These are phyloP conservation scores for Sphagnum contortum DNA, from an alignment of 225 moss, liverwort and hornwort genomes.

Conservation along the genomic window DNA sequence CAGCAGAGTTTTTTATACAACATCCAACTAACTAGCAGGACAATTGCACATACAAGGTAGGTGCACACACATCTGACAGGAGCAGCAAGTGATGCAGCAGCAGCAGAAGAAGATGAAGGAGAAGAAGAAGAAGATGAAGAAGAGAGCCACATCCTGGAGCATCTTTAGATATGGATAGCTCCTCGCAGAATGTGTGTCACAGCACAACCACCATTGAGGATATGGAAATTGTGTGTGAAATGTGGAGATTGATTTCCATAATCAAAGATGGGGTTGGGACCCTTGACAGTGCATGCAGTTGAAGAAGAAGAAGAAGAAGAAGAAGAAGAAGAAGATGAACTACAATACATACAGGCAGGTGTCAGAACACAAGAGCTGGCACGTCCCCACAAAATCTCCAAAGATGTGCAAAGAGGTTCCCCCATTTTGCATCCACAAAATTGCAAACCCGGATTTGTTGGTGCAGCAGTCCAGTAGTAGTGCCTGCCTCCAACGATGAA, in stretches of 20 bases:
- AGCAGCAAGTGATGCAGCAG: neutral
- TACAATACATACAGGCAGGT: constrained; percentile 7
- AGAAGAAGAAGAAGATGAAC: no score
- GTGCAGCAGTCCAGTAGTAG: no score
- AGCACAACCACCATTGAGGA: constrained; percentile 54
- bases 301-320: constrained; percentile 90
- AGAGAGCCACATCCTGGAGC: no score
- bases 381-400: constrained; percentile 19
- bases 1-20: no score
- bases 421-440: no score
- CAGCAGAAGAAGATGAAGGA: constrained; percentile 64
- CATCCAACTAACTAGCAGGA: no score
- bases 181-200: constrained; percentile 87
- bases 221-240: constrained; percentile 43
- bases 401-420: no score
- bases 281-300: constrained; percentile 78
- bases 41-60: no score
- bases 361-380: constrained; percentile 11
- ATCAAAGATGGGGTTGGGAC: constrained; percentile 31
- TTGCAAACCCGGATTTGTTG: no score
- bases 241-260: constrained; percentile 34
- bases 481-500: no score
- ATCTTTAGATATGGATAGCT: constrained; percentile 98
- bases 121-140: constrained; percentile 12
- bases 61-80: no score